phyloP scores from a whole-genome alignment of 352 stramenopile genomes.

The Phytophthora hibernalis region DNA sequence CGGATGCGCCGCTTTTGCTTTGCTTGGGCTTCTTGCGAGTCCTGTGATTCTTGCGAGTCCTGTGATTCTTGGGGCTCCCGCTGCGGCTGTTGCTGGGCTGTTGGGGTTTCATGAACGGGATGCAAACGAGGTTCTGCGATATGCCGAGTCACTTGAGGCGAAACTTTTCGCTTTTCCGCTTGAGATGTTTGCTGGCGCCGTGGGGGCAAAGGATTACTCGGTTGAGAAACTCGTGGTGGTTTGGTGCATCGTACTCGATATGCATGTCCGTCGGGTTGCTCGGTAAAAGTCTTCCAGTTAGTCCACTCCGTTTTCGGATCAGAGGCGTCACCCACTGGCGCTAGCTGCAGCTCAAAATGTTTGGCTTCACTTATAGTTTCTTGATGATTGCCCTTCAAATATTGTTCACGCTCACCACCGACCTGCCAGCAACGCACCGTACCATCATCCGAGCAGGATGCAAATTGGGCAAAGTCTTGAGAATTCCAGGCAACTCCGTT shows the following conservation, averaged over 20 bases:
- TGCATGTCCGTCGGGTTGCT: conserved; percentile 40
- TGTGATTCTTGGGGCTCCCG: conserved; percentile 19
- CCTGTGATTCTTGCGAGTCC: conserved; percentile 8
- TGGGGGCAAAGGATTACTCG: conserved; percentile 7
- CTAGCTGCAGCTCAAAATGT: conserved; percentile 28
- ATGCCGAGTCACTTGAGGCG: conserved; percentile 37
- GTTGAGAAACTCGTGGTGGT: not conserved
- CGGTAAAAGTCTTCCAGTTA: conserved; percentile 46
- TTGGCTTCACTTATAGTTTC: conserved; percentile 1
- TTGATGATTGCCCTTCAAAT: not conserved
- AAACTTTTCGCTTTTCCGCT: conserved; percentile 12
- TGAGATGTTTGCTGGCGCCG: conserved; percentile 11
- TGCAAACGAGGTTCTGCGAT: conserved; percentile 32
- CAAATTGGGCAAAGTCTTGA: conserved; percentile 58
- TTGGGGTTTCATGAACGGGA: conserved; percentile 22
- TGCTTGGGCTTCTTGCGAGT: conserved; percentile 1
- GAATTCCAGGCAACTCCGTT: conserved; percentile 71
- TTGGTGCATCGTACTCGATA: conserved; percentile 37
- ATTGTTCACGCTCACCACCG: conserved; percentile 11
- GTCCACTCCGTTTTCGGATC: conserved; percentile 28
- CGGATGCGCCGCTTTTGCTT: conserved; percentile 25
- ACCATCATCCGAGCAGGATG: conserved; percentile 73
- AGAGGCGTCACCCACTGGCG: not conserved
- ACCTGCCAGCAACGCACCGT: conserved; percentile 60
- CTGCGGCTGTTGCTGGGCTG: conserved; percentile 20